These are phyloP conservation scores for Fusarium secorum DNA, from an alignment of 2,329 filamentous ascomycete genomes.

Conservation along the genomic window DNA sequence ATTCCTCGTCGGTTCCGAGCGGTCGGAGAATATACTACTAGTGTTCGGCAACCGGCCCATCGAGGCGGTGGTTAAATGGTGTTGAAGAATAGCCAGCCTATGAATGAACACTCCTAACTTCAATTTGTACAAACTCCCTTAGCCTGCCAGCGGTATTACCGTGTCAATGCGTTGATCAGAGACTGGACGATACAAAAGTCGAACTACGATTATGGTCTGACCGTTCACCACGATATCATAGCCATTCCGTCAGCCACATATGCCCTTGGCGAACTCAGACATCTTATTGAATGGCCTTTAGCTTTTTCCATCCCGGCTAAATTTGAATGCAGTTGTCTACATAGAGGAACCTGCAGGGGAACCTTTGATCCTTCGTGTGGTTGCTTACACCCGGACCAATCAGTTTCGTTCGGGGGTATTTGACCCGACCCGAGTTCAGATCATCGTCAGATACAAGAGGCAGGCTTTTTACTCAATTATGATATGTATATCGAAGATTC, in stretches of 20 bases:
- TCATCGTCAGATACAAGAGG: not conserved
- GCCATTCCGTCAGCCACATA: conserved; percentile 1
- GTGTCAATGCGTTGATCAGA: not conserved
- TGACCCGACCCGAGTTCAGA: conserved; percentile 10
- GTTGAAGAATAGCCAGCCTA: conserved; percentile 1
- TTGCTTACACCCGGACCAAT: conserved; percentile 28
- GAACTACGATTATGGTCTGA: conserved; percentile 20
- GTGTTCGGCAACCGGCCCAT: not conserved
- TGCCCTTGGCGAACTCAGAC: not conserved
- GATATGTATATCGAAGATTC: not conserved
- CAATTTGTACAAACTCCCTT: not conserved
- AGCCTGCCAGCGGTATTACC: not conserved
- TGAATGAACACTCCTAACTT: not conserved
- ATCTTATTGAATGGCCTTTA: not conserved
- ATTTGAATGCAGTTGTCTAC: not conserved
- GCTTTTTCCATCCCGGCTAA: conserved; percentile 16
- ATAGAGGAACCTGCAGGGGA: not conserved
- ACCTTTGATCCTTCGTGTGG: conserved; percentile 4
- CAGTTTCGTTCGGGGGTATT: not conserved
- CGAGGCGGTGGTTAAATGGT: conserved; percentile 6
- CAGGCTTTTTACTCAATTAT: not conserved
- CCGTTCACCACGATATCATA: not conserved
- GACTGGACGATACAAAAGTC: not conserved
- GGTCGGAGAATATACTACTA: conserved; percentile 6
- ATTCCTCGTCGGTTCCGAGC: conserved; percentile 12